Evolutionary conservation across 1,139 yeast genomes (phyloP).

Genomic region (Candida sojae): DNA sequence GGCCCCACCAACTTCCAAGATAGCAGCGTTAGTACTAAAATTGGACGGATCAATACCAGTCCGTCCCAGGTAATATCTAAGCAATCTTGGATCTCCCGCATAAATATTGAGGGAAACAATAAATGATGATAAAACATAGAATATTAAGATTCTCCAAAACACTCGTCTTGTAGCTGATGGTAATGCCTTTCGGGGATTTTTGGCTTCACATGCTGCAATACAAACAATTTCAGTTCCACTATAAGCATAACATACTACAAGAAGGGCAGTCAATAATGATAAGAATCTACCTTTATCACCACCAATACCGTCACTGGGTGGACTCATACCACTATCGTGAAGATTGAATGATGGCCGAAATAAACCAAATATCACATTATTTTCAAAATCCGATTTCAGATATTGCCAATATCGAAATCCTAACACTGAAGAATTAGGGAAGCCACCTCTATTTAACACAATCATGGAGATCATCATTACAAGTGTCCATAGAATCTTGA

Average conservation of each 20-base stretch:
- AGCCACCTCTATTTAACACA: constrained; percentile 53
- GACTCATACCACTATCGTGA: constrained; percentile 50
- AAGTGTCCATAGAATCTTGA: constrained; percentile 58
- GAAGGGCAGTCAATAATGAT: constrained; percentile 62
- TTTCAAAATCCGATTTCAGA: constrained; percentile 48
- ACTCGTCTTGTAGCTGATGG: constrained; percentile 79
- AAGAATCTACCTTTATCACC: constrained; percentile 67
- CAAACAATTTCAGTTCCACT: constrained; percentile 83
- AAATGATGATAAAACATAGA: constrained; percentile 72
- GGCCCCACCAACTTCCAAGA: constrained; percentile 42
- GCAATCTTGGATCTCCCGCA: constrained; percentile 72
- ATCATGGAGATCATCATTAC: constrained; percentile 66
- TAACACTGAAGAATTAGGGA: constrained; percentile 43
- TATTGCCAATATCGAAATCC: constrained; percentile 73
- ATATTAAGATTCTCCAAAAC: constrained; percentile 67
- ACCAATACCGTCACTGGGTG: constrained; percentile 50
- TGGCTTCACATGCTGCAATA: constrained; percentile 84
- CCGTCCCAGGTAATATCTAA: constrained; percentile 49
- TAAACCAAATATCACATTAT: constrained; percentile 62
- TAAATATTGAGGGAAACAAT: constrained; percentile 70
- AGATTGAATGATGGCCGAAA: constrained; percentile 72
- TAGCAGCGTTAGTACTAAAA: constrained; percentile 31
- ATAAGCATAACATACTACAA: constrained; percentile 71
- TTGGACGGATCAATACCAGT: constrained; percentile 29
- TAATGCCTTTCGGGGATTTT: constrained; percentile 75